These are phyloP conservation scores for Plasmodiophora brassicae DNA, from an alignment of 208 protist genomes.

Conservation along the genomic window DNA sequence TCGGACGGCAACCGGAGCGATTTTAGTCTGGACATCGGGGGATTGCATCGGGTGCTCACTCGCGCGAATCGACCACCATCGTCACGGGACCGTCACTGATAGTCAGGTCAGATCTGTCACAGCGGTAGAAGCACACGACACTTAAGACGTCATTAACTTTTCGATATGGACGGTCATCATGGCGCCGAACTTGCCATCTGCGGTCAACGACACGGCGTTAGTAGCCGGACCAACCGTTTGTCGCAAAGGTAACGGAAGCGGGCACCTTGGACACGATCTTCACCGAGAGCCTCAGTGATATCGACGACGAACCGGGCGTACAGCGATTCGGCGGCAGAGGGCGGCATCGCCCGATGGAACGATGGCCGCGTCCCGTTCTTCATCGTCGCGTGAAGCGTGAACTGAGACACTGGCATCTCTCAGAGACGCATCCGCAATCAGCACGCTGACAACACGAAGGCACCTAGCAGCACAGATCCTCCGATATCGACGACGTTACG, in stretches of 20 bases:
- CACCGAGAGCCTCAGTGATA: neutral
- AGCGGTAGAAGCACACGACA: neutral
- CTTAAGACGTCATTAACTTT: neutral
- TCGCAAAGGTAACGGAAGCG: neutral
- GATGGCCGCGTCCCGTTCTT: neutral
- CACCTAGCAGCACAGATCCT: neutral
- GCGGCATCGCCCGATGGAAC: neutral
- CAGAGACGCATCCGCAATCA: neutral
- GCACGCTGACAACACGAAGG: neutral
- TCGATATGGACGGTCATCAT: neutral
- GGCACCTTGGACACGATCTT: neutral
- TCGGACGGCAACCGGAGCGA: no score
- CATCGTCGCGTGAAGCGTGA: neutral
- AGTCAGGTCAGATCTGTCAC: neutral
- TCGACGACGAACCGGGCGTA: neutral
- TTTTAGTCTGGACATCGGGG: no score
- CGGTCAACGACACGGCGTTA: no score
- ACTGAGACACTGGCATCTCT: neutral
- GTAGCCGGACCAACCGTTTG: no score
- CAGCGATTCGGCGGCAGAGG: neutral
- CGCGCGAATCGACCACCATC: neutral
- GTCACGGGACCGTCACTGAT: neutral
- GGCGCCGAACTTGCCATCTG: neutral
- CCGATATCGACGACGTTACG: neutral
- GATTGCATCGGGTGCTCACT: no score